Base-by-base conservation (phyloP, 2,329 filamentous ascomycete species). In the Niveomyces coronatus region DNA sequence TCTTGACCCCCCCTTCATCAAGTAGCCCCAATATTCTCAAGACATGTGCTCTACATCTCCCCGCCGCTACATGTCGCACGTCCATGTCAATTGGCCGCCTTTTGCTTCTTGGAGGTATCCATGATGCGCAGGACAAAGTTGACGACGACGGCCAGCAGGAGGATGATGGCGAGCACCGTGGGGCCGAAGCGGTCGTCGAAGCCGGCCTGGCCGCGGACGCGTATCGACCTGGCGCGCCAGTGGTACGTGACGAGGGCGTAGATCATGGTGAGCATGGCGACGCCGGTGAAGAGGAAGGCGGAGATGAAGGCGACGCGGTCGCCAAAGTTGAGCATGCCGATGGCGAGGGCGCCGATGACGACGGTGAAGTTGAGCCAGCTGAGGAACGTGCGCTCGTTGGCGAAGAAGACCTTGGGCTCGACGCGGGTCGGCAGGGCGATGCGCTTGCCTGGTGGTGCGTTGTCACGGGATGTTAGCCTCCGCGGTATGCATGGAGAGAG, bases 301-400 rank as follows among this genome's bases (percentile, higher is more conserved):
- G 82, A 89, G 62, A 96, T 94, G 59, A 91, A 91, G 52, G 89
- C 89, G 40, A 94, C 79, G 47, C 79, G 80, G 64, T 98, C 91
- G 57, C 91, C 91, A 53, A 98, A 98, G 71, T 98, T 98, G 54
- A 98, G 79, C 58, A 98, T 87, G 51, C 91, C 91, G 51, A 98
- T 85, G 49, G 91, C 89, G 35, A 98, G 79, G 47, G 91, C 91
- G 55, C 91, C 91, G 45, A 98, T 83, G 63, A 98, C 89, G 56
- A 98, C 88, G 61, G 88, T 94, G 72, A 96, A 96, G 75, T 98
- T 98, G 56, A 98, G 85, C 91, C 91, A 98, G 64, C 87, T 94
- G 55, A 98, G 79, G 62, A 98, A 98, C 46, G 91, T 98, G 47
- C 91, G 86, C 68, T 98, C 91, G 72, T 98, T 98, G 66, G 91